Percentiles rank a stretch among this genome's conserved stretches.
phyloP scores from a whole-genome alignment of 2,329 filamentous ascomycete genomes.

The Colletotrichum australisinense region DNA sequence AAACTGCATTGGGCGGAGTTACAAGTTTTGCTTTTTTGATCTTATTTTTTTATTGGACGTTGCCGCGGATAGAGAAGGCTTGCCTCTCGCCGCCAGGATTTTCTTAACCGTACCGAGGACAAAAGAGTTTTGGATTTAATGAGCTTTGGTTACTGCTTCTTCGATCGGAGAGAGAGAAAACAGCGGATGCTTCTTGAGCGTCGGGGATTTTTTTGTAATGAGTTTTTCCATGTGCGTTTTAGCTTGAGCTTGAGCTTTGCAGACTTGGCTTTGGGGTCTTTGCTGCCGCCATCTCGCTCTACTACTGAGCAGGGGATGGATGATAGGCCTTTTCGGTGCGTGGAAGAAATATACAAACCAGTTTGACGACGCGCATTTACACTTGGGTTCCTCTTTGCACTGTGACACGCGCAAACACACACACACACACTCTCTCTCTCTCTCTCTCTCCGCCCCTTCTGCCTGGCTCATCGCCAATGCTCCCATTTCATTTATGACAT shows the following conservation, averaged over 20 bases:
- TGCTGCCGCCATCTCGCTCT: background rate
- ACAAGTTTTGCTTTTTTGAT: background rate
- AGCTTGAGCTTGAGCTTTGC: background rate
- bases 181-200: background rate
- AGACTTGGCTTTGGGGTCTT: background rate
- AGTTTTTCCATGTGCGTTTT: background rate
- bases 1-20: slow-evolving; percentile 36
- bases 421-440: too few relatives aligned
- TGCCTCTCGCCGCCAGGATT: slow-evolving; percentile 4
- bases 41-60: background rate
- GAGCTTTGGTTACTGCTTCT: background rate
- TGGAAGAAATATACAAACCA: slow-evolving; percentile 12
- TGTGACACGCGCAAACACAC: too few relatives aligned
- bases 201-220: slow-evolving; percentile 14
- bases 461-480: background rate
- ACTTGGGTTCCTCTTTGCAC: too few relatives aligned
- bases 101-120: background rate
- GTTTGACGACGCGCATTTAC: slow-evolving; percentile 1
- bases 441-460: too few relatives aligned
- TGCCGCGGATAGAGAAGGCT: slow-evolving; percentile 4
- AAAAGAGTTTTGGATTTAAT: slow-evolving; percentile 29
- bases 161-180: background rate
- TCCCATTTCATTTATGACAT: background rate
- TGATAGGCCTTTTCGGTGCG: background rate
- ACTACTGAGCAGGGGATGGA: background rate